These are phyloP conservation scores for Hyphodiscus hymeniophilus DNA, from an alignment of 495 filamentous ascomycete species.

Conservation along the genomic window DNA sequence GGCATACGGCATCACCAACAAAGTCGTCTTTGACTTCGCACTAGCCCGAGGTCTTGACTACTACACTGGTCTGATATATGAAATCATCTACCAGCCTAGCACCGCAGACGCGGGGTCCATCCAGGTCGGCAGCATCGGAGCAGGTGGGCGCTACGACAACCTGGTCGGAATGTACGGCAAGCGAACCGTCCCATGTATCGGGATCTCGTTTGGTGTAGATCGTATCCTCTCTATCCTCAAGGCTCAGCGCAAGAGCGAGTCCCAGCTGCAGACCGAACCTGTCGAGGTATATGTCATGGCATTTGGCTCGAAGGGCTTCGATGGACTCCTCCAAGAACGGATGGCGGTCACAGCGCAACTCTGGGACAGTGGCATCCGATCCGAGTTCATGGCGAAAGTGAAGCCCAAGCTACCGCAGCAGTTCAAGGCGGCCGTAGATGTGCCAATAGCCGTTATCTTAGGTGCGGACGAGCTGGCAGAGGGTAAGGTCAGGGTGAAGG, in stretches of 20 bases:
- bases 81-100: conserved; percentile 62
- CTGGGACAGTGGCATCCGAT: conserved; percentile 60
- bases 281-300: conserved; percentile 87
- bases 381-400: conserved; percentile 67
- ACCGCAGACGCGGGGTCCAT: conserved; percentile 50
- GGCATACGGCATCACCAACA: conserved; percentile 57
- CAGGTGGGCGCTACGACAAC: conserved; percentile 85
- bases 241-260: conserved; percentile 35
- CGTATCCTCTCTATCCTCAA: conserved; percentile 86
- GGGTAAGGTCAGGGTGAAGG: conserved; percentile 72
- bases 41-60: conserved; percentile 83
- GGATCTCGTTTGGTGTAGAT: conserved; percentile 92
- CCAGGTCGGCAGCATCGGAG: conserved; percentile 80
- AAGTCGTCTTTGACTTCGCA: conserved; percentile 68
- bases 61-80: conserved; percentile 89
- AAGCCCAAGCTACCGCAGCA: conserved; percentile 70
- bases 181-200: conserved; percentile 76
- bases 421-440: conserved; percentile 67
- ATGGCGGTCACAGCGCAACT: conserved; percentile 62
- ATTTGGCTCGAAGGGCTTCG: conserved; percentile 81
- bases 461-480: conserved; percentile 67
- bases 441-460: conserved; percentile 68
- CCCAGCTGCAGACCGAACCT: conserved; percentile 46
- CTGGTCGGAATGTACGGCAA: conserved; percentile 90
- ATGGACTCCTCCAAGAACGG: conserved; percentile 67